A percentile compares a stretch with the other conserved stretches of the same genome.
Conservation (phyloP, 1,284 basidiomycete species). For the Gomphus sp. region DNA sequence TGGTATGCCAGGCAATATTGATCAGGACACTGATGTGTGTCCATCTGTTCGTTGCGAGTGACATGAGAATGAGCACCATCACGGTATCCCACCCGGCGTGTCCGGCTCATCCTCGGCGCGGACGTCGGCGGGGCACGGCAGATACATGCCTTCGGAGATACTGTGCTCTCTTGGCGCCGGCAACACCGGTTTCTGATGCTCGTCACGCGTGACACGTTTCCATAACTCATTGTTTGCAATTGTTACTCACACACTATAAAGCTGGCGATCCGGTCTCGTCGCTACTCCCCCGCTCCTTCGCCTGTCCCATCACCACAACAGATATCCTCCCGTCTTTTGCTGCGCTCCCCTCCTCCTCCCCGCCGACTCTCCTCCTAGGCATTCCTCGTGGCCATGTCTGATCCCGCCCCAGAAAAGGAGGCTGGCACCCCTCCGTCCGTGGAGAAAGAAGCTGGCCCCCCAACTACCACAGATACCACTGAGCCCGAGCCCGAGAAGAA, state of each 20-base stretch:
- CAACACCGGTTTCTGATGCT: not conserved
- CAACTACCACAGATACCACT: constrained; percentile 3
- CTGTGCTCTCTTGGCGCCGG: too few relatives aligned
- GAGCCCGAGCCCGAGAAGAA: constrained; percentile 47
- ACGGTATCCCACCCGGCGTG: too few relatives aligned
- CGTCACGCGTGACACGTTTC: not conserved
- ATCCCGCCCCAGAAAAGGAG: constrained; percentile 50
- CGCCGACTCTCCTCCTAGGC: constrained; percentile 8
- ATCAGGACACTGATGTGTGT: too few relatives aligned
- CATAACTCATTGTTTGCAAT: not conserved
- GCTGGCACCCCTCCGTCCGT: constrained; percentile 41
- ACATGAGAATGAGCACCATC: too few relatives aligned
- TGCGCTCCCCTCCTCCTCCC: constrained; percentile 1
- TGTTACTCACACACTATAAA: constrained; percentile 4
- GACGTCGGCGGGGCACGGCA: not conserved
- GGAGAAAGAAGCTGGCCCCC: constrained; percentile 11
- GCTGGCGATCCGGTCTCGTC: constrained; percentile 8
- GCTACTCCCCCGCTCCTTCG: constrained; percentile 11
- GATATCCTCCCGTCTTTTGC: not conserved
- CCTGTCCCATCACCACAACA: constrained; percentile 10
- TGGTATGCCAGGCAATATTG: too few relatives aligned
- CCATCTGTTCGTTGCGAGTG: too few relatives aligned
- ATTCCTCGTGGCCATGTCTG: constrained; percentile 24
- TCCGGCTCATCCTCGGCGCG: too few relatives aligned
- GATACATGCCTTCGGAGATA: too few relatives aligned